Base-by-base conservation (phyloP, 257 asterid genomes). In the Solanum appendiculatum region DNA sequence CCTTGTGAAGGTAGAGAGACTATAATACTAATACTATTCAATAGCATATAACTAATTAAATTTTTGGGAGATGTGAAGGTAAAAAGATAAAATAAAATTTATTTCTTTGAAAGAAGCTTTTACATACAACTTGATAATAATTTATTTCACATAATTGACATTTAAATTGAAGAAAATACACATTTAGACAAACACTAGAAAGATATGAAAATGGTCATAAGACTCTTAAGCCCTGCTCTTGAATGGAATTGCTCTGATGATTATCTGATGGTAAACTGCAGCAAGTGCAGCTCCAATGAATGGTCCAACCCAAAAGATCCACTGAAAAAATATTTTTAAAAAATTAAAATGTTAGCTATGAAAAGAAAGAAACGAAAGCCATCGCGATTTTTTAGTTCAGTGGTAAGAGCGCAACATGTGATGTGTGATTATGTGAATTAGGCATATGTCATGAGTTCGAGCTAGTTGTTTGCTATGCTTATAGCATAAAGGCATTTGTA, bases 281-380 rank as follows among this genome's bases (percentile, higher is more conserved):
- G 95, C 95, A 25, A 93, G 92, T 23, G 90, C 91, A 27, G 95
- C 95, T 88, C 95, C 95, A 34, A 93, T 91, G 93, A 93, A 92
- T 33, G 95, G 95, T 75, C 95, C 95, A 20, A 93, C 93, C 95
- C 94, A 93, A 88, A 93, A 92, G 82, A 93, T 89, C 95, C 95
- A 93, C 95, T 93, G 91, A 8, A 7, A 77, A 56, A 54, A n/a
- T n/a, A n/a, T n/a, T n/a, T n/a, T n/a, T n/a, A 27, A 48, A 27
- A 13, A 5, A 44, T 0, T 12, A 54, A 21, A 27, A 12, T 86
- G 16, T 48, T 33, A 70, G 51, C 42, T 29, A 29, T 48, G 42
- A 80, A 46, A 46, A 27, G 11, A 4, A 80, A 80, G 66, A 80
- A 46, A 5, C 7, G 2, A 25, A 44, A 84, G 39, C 10, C 14